Base-by-base conservation (phyloP, 1,139 yeast genomes). In the Saccharomyces pastorianus region DNA sequence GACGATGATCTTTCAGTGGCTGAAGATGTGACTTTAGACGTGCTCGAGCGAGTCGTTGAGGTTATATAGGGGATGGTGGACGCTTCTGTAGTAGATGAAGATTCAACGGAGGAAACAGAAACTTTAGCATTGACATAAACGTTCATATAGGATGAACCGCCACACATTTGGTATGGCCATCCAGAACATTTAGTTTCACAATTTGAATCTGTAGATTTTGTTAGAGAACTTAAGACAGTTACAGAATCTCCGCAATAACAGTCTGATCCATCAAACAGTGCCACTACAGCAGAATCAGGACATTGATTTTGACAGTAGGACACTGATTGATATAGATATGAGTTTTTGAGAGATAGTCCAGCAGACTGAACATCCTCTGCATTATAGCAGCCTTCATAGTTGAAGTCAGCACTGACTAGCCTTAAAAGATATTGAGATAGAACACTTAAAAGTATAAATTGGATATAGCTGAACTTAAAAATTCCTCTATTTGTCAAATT, bases 211-310 rank as follows among this genome's bases (percentile, higher is more conserved):
- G 50, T 47, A 4, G 32, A 28, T 4, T 54, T 29, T 2, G 46
- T 14, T 20, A 55, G 23, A 83, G 88, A 59, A 2, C 42, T 25
- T 66, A 84, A 31, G 56, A 64, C 53, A 1, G 51, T 14, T 27
- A 55, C 27, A 2, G 72, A 59, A 58, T 76, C 69, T 31, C 88
- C 89, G 69, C 91, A 85, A 64, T 77, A 84, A 64, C 91, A 85
- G 23, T 73, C 66, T 29, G 74, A 67, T 1, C 89, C 88, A 54
- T 74, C 64, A 7, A 74, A 66, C 41, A 83, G 67, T 1, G 86
- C 90, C 74, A 73, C 3, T 7, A 81, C 82, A 3, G 81, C 71
- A 55, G 72, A 75, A 27, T 71, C 69, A 4, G 78, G 68, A 68
- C 91, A 85, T 48, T 64, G 61, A 0, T 53, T 50, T 2, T 76